Evolutionary conservation across 306 rosid genomes (phyloP).

Genomic region (Cucurbita pepo): DNA sequence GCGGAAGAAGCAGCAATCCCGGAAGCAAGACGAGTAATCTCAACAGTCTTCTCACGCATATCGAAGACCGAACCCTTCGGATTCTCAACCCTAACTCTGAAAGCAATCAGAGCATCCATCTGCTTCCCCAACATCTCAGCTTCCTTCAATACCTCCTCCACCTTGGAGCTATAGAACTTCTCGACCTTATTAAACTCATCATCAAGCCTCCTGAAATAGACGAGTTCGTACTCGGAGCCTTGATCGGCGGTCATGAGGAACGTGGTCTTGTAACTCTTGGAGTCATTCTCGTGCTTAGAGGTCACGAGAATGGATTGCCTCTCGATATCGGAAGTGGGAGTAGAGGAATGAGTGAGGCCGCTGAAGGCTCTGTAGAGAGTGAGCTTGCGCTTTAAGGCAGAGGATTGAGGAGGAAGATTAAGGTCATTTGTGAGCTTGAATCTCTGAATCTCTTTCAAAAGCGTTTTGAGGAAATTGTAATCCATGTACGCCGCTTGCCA

Average conservation of each 20-base stretch:
- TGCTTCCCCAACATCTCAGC: slow-evolving; percentile 42
- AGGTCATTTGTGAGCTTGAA: slow-evolving; percentile 9
- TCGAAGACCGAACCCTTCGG: slow-evolving; percentile 11
- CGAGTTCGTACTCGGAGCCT: slow-evolving; percentile 43
- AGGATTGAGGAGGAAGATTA: slow-evolving; percentile 3
- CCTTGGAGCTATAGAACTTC: slow-evolving; percentile 28
- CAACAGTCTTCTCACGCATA: background rate
- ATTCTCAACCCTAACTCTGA: slow-evolving; percentile 51
- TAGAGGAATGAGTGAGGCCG: slow-evolving; percentile 30
- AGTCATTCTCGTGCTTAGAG: slow-evolving; percentile 14
- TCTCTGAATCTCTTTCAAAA: slow-evolving; percentile 28
- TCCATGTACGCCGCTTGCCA: slow-evolving; percentile 72
- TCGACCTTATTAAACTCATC: slow-evolving; percentile 56
- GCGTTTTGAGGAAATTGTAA: slow-evolving; percentile 27
- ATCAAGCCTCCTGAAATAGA: slow-evolving; percentile 36
- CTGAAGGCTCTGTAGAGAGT: slow-evolving; percentile 57
- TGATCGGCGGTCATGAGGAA: slow-evolving; percentile 44
- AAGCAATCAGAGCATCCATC: slow-evolving; percentile 69
- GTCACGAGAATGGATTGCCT: slow-evolving; percentile 39
- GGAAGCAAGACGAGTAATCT: slow-evolving; percentile 3
- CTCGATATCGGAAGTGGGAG: slow-evolving; percentile 25
- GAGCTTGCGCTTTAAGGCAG: slow-evolving; percentile 23
- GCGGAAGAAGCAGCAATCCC: slow-evolving; percentile 1
- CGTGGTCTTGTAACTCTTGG: slow-evolving; percentile 25
- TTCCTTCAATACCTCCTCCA: slow-evolving; percentile 46